Conservation (phyloP, 257 asterid species). For the Petunia secreta region DNA sequence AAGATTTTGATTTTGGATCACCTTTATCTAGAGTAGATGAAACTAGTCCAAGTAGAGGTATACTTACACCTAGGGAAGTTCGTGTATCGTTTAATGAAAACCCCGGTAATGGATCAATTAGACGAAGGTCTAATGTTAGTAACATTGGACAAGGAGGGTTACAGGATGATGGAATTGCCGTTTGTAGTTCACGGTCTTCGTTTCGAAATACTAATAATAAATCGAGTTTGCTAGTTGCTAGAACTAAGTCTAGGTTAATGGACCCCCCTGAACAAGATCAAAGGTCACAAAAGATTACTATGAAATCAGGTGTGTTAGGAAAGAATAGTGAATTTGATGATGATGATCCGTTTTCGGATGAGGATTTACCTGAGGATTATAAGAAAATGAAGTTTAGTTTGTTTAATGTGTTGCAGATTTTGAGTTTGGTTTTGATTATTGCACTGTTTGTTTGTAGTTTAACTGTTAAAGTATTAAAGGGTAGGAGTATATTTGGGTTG, state of each 20-base stretch:
- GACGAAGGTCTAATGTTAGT: slow-evolving; percentile 56
- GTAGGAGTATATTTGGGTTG: slow-evolving; percentile 36
- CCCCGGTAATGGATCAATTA: slow-evolving; percentile 34
- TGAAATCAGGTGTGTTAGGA: slow-evolving; percentile 55
- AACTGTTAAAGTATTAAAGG: slow-evolving; percentile 42
- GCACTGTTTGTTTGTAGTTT: slow-evolving; percentile 58
- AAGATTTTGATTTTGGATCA: slow-evolving; percentile 52
- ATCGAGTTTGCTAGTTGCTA: slow-evolving; percentile 51
- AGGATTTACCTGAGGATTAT: slow-evolving; percentile 77
- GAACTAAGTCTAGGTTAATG: slow-evolving; percentile 60
- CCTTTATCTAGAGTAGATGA: slow-evolving; percentile 49
- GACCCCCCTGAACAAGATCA: slow-evolving; percentile 63
- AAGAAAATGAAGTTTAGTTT: slow-evolving; percentile 59
- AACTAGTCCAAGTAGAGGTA: slow-evolving; percentile 54
- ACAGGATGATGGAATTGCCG: slow-evolving; percentile 52
- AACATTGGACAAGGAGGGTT: slow-evolving; percentile 31
- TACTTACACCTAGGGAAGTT: slow-evolving; percentile 48
- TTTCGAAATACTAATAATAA: slow-evolving; percentile 40
- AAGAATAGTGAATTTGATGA: slow-evolving; percentile 64
- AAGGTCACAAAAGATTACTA: slow-evolving; percentile 39
- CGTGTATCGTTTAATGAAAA: slow-evolving; percentile 55
- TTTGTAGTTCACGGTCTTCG: slow-evolving; percentile 60
- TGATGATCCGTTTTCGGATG: slow-evolving; percentile 82
- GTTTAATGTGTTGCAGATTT: slow-evolving; percentile 51
- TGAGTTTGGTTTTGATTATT: slow-evolving; percentile 60